These are phyloP conservation scores for Yarrowia phangngaensis DNA, from an alignment of 805 yeast genomes.

Conservation along the genomic window DNA sequence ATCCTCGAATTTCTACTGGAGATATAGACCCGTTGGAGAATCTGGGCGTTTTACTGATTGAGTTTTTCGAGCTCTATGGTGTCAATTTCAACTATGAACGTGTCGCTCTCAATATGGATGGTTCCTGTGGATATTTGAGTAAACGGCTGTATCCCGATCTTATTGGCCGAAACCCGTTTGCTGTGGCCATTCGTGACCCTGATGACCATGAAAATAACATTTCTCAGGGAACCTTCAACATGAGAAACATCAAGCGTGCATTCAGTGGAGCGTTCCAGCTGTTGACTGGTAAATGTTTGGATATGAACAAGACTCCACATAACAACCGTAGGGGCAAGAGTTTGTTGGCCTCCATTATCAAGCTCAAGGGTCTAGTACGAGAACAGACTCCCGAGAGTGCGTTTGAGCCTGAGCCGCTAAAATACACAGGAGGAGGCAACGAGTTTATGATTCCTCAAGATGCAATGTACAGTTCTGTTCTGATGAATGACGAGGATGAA, in stretches of 20 bases:
- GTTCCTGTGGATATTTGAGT: conserved; percentile 54
- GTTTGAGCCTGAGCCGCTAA: conserved; percentile 62
- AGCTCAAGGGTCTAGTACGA: conserved; percentile 66
- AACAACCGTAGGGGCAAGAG: conserved; percentile 66
- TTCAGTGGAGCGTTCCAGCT: conserved; percentile 85
- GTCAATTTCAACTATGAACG: conserved; percentile 79
- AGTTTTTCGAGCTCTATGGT: conserved; percentile 90
- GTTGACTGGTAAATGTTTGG: conserved; percentile 69
- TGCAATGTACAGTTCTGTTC: conserved; percentile 5
- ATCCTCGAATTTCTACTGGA: conserved; percentile 68
- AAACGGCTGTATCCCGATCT: conserved; percentile 54
- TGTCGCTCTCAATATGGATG: conserved; percentile 64
- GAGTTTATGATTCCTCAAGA: conserved; percentile 17
- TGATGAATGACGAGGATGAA: conserved; percentile 18
- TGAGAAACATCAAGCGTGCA: conserved; percentile 74
- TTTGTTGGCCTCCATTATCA: conserved; percentile 74
- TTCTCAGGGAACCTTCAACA: conserved; percentile 77
- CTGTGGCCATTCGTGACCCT: conserved; percentile 84
- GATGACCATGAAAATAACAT: conserved; percentile 79
- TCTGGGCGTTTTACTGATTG: conserved; percentile 79
- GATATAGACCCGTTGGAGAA: conserved; percentile 68
- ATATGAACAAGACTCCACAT: conserved; percentile 60
- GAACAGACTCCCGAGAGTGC: conserved; percentile 39
- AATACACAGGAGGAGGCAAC: conserved; percentile 10
- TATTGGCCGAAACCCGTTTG: conserved; percentile 52